Evolutionary conservation across 306 rosid species (phyloP).

Genomic region (Mimosa bimucronata): DNA sequence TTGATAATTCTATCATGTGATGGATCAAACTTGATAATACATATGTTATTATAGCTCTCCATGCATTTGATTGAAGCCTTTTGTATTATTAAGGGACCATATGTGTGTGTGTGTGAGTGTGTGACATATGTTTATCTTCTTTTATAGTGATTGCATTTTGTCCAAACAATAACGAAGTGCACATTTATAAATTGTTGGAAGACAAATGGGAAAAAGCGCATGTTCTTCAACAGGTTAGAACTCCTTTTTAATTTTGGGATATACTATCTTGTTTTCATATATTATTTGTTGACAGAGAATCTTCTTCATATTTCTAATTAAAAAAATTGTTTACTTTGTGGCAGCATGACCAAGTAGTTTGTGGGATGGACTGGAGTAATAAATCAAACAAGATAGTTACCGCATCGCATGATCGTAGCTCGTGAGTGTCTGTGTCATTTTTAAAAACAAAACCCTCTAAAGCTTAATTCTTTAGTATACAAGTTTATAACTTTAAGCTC

Average conservation of each 20-base stretch:
- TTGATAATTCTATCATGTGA: neutral
- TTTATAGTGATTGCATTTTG: conserved; percentile 15
- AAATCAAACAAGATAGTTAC: conserved; percentile 89
- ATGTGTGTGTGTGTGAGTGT: too few species aligned
- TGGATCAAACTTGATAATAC: neutral
- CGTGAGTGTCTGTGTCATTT: conserved; percentile 67
- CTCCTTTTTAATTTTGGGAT: neutral
- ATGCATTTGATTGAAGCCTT: neutral
- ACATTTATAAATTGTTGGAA: conserved; percentile 2
- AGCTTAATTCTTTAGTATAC: neutral
- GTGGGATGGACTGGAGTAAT: conserved; percentile 92
- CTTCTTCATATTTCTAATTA: conserved; percentile 30
- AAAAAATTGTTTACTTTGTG: conserved; percentile 21
- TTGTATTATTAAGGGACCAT: neutral
- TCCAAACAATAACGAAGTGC: conserved; percentile 16
- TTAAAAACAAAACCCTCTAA: conserved; percentile 24
- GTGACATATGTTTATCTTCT: neutral
- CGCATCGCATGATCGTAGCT: conserved; percentile 95
- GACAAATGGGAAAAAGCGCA: neutral
- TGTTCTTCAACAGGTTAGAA: conserved; percentile 13
- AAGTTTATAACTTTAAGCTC: neutral
- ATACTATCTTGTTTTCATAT: neutral
- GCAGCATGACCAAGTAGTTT: conserved; percentile 95
- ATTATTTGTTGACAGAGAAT: conserved; percentile 24
- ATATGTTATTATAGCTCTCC: neutral